phyloP scores from a whole-genome alignment of 2,329 filamentous ascomycete species.

The Coleophoma crateriformis region DNA sequence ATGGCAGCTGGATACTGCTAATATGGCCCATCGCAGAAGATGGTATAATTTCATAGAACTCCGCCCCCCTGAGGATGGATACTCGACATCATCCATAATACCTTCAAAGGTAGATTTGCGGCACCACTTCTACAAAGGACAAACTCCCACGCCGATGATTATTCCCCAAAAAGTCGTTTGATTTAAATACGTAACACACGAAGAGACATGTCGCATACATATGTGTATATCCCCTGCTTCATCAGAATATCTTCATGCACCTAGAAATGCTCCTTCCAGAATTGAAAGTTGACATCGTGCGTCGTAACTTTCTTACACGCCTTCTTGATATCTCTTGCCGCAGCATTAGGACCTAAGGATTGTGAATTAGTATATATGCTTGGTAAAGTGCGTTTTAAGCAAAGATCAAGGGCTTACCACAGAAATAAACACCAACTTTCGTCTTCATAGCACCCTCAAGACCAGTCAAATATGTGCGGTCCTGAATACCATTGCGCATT shows the following conservation, averaged over 20 bases:
- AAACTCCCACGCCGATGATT: constrained; percentile 1
- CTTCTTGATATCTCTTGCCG: constrained; percentile 77
- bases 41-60: too few relatives aligned
- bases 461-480: constrained; percentile 79
- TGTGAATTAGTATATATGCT: not conserved
- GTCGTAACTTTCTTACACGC: constrained; percentile 70
- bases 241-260: not conserved
- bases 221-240: too few relatives aligned
- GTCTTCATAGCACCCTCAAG: constrained; percentile 72
- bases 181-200: constrained; percentile 1
- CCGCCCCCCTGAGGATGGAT: too few relatives aligned
- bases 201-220: too few relatives aligned
- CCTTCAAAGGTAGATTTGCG: not conserved
- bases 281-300: constrained; percentile 83
- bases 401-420: constrained; percentile 65
- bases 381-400: not conserved
- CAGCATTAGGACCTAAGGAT: constrained; percentile 26
- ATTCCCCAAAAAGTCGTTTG: constrained; percentile 7
- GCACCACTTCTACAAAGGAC: not conserved
- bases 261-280: constrained; percentile 96
- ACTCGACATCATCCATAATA: too few relatives aligned
- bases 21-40: too few relatives aligned
- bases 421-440: constrained; percentile 96
- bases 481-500: constrained; percentile 83
- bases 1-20: too few relatives aligned